Conservation (phyloP, 768 basidiomycete species). For the Lactarius vividus region DNA sequence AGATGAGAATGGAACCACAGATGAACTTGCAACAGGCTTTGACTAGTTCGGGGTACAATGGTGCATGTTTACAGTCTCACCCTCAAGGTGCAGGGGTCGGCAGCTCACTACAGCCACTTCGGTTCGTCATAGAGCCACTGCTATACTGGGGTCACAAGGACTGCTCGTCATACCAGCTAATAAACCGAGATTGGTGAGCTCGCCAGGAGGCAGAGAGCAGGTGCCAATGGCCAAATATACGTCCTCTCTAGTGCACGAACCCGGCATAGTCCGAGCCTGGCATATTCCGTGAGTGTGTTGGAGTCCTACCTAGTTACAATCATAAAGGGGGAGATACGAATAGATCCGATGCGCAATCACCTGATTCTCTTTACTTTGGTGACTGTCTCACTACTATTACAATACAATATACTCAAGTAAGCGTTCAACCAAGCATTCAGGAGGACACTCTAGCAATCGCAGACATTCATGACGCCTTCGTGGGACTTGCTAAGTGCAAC, state of each 20-base stretch:
- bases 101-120: conserved; percentile 67
- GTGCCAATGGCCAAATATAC: conserved; percentile 42
- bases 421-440: not conserved
- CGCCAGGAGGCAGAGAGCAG: conserved; percentile 61
- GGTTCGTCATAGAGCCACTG: conserved; percentile 42
- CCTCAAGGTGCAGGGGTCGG: conserved; percentile 42
- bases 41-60: conserved; percentile 75
- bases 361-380: not conserved
- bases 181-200: conserved; percentile 90
- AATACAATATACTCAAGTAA: not conserved
- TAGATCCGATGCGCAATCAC: not conserved
- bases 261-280: no score
- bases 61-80: conserved; percentile 53
- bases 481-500: not conserved
- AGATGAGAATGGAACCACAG: conserved; percentile 45
- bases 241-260: conserved; percentile 57
- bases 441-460: not conserved
- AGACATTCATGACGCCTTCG: not conserved
- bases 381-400: not conserved
- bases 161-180: conserved; percentile 61
- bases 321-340: no score
- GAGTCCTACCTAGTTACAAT: no score
- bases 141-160: conserved; percentile 46
- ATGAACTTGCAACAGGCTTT: conserved; percentile 70
- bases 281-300: no score